Evolutionary conservation across 768 basidiomycete genomes (phyloP).

Genomic region (Tubosaeta brunneosetosa): DNA sequence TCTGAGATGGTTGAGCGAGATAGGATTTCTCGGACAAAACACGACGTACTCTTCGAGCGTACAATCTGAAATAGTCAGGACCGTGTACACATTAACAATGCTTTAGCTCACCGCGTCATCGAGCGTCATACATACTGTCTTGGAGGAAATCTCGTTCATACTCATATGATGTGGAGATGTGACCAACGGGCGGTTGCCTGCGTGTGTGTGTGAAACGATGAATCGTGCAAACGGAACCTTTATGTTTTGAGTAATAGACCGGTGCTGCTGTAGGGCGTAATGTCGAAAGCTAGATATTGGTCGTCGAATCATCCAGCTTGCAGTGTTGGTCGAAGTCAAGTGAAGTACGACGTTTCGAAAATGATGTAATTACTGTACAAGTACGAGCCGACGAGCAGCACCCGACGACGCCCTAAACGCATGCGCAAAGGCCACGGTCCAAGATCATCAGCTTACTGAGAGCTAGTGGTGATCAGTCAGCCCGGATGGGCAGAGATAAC

Average conservation of each 20-base stretch:
- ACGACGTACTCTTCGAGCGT: conserved; percentile 19
- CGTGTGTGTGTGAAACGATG: background rate
- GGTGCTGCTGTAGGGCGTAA: background rate
- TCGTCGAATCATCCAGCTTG: background rate
- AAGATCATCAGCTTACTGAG: no score
- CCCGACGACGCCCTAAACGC: no score
- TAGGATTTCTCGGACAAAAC: background rate
- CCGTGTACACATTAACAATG: background rate
- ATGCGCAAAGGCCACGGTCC: no score
- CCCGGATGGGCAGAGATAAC: no score
- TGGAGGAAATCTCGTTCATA: conserved; percentile 5
- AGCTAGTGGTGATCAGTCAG: no score
- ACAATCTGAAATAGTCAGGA: conserved; percentile 13
- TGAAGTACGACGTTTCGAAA: no score
- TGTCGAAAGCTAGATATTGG: background rate
- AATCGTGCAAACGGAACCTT: background rate
- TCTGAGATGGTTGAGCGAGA: conserved; percentile 9
- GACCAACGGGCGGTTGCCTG: conserved; percentile 1
- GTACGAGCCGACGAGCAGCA: no score
- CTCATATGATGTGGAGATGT: background rate
- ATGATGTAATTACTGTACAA: no score
- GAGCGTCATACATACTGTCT: conserved; percentile 3
- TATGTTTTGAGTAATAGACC: background rate
- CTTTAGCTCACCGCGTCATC: conserved; percentile 19
- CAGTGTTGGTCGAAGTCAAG: background rate